Evolutionary conservation across 441 rosid genomes (phyloP), one percentile per base, ranked within the genome.

Genomic region (Bocquillonia castaneifolia): DNA sequence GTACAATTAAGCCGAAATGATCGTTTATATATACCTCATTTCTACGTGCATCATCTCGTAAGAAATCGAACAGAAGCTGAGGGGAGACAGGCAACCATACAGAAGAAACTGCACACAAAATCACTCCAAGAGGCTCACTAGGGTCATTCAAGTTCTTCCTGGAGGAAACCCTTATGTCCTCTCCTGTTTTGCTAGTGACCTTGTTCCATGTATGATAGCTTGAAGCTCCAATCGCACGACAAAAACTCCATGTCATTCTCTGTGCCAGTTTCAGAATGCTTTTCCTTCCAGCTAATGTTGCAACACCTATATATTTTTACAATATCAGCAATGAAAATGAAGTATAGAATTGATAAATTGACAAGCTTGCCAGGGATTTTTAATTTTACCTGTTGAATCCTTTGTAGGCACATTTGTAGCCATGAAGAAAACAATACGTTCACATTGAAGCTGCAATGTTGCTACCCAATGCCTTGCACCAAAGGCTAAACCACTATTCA

Each of bases 371-470:
- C 53, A 59, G 55, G 69, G 57, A 60, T 39, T n/a, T n/a, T n/a
- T n/a, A n/a, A n/a, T n/a, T 15, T 51, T 66, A 93, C 99, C 99
- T 13, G 83, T 84, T 59, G 99, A 91, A 80, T 93, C 99, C 76
- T 91, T 93, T 40, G 97, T 91, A 12, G 99, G 99, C 71, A 93
- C 97, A 74, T 93, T 91, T 66, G 96, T 93, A 28, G 99, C 99
- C 99, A 93, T 88, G 86, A 85, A 91, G 88, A 93, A 93, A 20
- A 93, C 97, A 14, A 84, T 86, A 70, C 91, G 82, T 66, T 93
- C 99, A n/a, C 99, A 93, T 47, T 93, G 96, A 57, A 81, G 93
- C 77, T 89, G 93, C 78, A 93, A 69, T 1, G 99, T 86, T 61
- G 92, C 81, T 53, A 88, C 77, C 99, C 99, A 93, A 72, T 87